phyloP scores from a whole-genome alignment of 306 rosid genomes.

The Rosa chinensis region DNA sequence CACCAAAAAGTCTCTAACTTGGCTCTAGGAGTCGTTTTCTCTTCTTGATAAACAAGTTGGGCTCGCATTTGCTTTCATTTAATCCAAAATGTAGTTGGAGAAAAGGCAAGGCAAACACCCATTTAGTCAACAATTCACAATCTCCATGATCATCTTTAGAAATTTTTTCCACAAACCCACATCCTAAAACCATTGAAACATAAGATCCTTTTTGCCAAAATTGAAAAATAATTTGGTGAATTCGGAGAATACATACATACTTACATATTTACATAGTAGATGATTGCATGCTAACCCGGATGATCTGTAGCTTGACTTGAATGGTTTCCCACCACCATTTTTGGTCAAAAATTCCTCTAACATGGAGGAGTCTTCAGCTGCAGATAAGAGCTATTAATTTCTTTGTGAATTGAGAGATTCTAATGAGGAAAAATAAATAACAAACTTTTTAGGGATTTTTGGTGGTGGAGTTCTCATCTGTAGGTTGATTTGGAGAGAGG shows the following conservation, averaged over 20 bases:
- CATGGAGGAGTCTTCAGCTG: background rate
- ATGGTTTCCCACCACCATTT: constrained; percentile 20
- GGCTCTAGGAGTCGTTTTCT: constrained; percentile 12
- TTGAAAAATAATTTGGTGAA: background rate
- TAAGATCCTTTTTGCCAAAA: background rate
- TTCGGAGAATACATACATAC: background rate
- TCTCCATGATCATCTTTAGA: background rate
- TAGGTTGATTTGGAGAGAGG: no score
- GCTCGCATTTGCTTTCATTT: constrained; percentile 14
- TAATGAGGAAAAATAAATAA: background rate
- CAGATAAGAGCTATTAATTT: background rate
- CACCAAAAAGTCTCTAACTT: constrained; percentile 14
- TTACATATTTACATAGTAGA: background rate
- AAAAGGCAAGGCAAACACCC: background rate
- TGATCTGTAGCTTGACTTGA: constrained; percentile 1
- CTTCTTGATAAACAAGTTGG: constrained; percentile 6
- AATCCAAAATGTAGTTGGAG: constrained; percentile 16
- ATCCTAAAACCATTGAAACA: background rate
- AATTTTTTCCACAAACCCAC: background rate
- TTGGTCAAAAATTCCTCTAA: constrained; percentile 1
- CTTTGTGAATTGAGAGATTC: background rate
- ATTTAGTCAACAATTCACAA: constrained; percentile 2
- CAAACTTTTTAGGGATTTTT: background rate
- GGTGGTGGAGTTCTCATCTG: no score
- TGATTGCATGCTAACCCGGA: background rate